Conservation (phyloP, 2,329 filamentous ascomycete species). For the Fusarium proliferatum region DNA sequence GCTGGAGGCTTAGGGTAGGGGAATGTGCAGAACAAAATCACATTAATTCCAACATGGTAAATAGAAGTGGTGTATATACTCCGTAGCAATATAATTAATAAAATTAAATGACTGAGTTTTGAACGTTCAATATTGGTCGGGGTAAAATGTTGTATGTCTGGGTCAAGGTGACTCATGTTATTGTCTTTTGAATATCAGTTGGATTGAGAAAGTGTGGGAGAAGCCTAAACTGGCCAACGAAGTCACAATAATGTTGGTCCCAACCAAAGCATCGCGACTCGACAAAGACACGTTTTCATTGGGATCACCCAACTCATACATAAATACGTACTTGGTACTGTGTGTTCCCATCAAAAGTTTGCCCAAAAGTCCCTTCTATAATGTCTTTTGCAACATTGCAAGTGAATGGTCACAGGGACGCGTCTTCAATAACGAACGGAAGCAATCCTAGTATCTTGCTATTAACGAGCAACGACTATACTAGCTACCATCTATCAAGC, state of each 20-base stretch:
- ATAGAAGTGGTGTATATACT: not conserved
- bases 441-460: not conserved
- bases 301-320: fast-evolving
- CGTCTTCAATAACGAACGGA: not conserved
- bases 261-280: no score
- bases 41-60: fast-evolving
- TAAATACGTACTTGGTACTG: fast-evolving
- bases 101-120: fast-evolving
- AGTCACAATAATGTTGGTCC: no score
- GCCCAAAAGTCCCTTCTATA: fast-evolving
- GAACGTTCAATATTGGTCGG: fast-evolving
- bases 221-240: no score
- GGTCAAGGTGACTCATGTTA: not conserved
- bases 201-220: fast-evolving
- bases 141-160: not conserved
- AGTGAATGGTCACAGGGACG: no score
- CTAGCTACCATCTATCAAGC: not conserved
- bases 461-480: not conserved
- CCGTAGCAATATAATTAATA: not conserved
- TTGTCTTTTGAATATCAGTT: not conserved
- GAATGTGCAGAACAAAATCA: fast-evolving
- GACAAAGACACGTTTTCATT: no score
- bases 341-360: not conserved
- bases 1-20: not conserved
- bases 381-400: fast-evolving